A percentile compares a stretch with the other conserved stretches of the same genome.
Conservation (phyloP, 345 rosid genomes). For the Eucalyptus tenuipes region DNA sequence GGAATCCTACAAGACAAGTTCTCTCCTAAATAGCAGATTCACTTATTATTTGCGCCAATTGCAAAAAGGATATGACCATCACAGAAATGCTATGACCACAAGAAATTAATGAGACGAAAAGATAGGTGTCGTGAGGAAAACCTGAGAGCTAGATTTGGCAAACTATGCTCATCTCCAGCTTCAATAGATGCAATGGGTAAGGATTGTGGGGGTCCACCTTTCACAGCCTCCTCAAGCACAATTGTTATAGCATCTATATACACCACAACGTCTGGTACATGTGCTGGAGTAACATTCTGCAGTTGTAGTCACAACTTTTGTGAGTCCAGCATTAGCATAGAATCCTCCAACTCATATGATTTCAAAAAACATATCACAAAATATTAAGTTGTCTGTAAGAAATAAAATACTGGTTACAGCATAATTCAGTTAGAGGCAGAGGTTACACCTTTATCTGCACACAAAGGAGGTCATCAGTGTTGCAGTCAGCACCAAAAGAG, state of each 20-base stretch:
- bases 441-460: constrained; percentile 85
- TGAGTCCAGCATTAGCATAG: not conserved
- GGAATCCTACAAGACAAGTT: not conserved
- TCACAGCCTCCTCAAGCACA: constrained; percentile 78
- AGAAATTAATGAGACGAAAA: not conserved
- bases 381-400: not conserved
- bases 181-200: constrained; percentile 91
- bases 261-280: constrained; percentile 60
- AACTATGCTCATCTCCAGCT: constrained; percentile 67
- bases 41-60: not conserved
- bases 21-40: not conserved
- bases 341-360: not conserved
- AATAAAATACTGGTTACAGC: not conserved
- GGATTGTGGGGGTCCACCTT: constrained; percentile 57
- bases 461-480: constrained; percentile 87
- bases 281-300: constrained; percentile 84
- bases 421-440: not conserved
- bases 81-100: not conserved
- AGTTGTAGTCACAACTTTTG: not conserved
- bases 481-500: constrained; percentile 81
- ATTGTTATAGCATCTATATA: constrained; percentile 83
- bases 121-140: not conserved
- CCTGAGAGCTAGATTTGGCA: constrained; percentile 96
- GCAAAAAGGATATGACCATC: not conserved
- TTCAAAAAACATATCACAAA: not conserved